A percentile compares a stretch with the other conserved stretches of the same genome.
phyloP scores from a whole-genome alignment of 306 rosid genomes.

The Prunus dulcis region DNA sequence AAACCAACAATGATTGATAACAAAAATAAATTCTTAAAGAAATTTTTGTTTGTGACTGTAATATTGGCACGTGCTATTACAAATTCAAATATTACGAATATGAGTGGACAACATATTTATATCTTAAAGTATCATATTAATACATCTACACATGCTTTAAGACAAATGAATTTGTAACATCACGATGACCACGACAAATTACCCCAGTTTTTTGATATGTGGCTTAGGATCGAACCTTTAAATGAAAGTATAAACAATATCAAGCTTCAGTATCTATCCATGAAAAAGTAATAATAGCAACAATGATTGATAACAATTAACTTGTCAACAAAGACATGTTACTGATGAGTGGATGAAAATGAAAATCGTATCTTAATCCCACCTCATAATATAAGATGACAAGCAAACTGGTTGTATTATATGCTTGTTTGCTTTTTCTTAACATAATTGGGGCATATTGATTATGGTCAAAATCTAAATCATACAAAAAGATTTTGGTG shows the following conservation, averaged over 20 bases:
- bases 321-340: not conserved
- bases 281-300: not conserved
- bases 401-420: not conserved
- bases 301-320: not conserved
- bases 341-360: not conserved
- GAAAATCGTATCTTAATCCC: not conserved
- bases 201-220: no score
- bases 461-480: constrained; percentile 13
- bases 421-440: not conserved
- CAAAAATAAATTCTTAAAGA: no score
- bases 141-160: no score
- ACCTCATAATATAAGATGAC: not conserved
- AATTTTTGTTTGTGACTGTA: no score
- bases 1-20: no score
- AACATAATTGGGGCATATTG: constrained; percentile 1
- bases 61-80: no score
- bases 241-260: not conserved
- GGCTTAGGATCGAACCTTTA: no score
- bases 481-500: not conserved
- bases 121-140: no score
- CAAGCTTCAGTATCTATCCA: not conserved
- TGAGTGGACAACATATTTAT: no score
- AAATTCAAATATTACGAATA: no score
- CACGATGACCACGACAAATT: no score
- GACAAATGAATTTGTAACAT: no score